Conservation (phyloP, 306 rosid species). For the Vicia faba region DNA sequence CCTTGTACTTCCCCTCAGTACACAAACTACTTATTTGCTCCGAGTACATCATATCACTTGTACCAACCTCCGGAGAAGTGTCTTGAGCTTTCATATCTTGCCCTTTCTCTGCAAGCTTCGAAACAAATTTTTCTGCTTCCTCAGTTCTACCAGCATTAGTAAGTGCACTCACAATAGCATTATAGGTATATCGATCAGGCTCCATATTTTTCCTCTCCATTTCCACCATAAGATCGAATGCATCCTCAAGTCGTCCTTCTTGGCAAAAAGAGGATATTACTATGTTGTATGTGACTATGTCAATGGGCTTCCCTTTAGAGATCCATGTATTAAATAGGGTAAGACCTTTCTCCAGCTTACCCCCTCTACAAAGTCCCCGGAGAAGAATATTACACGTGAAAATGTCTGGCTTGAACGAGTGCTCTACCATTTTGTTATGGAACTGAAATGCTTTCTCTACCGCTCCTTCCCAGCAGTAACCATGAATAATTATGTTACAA, state of each 20-base stretch:
- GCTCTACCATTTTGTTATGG: conserved; percentile 72
- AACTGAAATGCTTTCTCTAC: conserved; percentile 85
- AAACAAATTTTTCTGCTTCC: conserved; percentile 63
- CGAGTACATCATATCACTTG: conserved; percentile 49
- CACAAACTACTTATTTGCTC: conserved; percentile 66
- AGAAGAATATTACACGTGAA: conserved; percentile 82
- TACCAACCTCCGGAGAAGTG: conserved; percentile 48
- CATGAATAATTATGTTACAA: conserved; percentile 74
- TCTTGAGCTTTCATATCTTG: conserved; percentile 41
- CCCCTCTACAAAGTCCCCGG: conserved; percentile 67
- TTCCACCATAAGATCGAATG: conserved; percentile 58
- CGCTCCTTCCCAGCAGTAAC: conserved; percentile 70
- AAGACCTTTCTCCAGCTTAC: conserved; percentile 79
- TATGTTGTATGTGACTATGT: conserved; percentile 81
- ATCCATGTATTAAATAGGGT: conserved; percentile 69
- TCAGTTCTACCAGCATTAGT: conserved; percentile 55
- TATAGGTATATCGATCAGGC: conserved; percentile 67
- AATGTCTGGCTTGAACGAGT: conserved; percentile 69
- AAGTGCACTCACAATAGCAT: conserved; percentile 59
- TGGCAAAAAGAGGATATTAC: conserved; percentile 78
- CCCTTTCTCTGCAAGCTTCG: conserved; percentile 57
- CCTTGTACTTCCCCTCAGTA: conserved; percentile 69
- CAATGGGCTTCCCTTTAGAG: conserved; percentile 59
- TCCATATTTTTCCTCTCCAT: conserved; percentile 66
- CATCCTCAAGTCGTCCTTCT: conserved; percentile 67